Conservation (phyloP, 23 red algal species). For the Cyanidiococcus yangmingshanensis region DNA sequence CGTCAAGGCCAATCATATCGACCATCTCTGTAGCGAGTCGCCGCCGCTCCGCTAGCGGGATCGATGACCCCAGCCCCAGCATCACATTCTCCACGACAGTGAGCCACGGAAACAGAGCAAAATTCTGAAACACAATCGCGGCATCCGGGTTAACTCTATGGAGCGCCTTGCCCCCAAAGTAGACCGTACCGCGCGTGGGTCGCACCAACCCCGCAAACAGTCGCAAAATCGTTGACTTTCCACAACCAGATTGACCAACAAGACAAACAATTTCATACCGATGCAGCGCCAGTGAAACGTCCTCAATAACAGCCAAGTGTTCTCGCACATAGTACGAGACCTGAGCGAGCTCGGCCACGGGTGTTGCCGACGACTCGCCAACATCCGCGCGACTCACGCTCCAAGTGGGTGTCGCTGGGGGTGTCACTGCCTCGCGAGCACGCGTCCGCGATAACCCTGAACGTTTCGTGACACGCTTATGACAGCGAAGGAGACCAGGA, state of each 20-base stretch:
- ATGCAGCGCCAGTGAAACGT: constrained; percentile 37
- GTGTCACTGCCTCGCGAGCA: not conserved
- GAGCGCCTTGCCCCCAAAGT: constrained; percentile 60
- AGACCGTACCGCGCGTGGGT: constrained; percentile 52
- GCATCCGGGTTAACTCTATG: constrained; percentile 66
- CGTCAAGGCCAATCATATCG: constrained; percentile 96
- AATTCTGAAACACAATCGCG: constrained; percentile 92
- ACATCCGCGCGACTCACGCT: not conserved
- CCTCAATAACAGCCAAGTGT: constrained; percentile 40
- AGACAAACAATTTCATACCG: constrained; percentile 17
- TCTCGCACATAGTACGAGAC: not conserved
- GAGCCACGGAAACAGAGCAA: constrained; percentile 97
- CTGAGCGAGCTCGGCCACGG: not conserved
- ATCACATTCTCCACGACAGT: constrained; percentile 92
- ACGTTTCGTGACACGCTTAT: not conserved
- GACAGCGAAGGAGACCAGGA: too few species aligned
- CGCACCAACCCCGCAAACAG: constrained; percentile 67
- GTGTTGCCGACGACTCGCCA: not conserved
- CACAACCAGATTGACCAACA: constrained; percentile 26
- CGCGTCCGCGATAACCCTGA: not conserved
- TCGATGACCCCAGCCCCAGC: constrained; percentile 42
- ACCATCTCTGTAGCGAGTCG: constrained; percentile 46
- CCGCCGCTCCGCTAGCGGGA: constrained; percentile 24
- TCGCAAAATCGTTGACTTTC: constrained; percentile 93
- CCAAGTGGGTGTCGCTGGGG: not conserved